Conservation (phyloP, 75 land plant species). For the Cupressus sempervirens region DNA sequence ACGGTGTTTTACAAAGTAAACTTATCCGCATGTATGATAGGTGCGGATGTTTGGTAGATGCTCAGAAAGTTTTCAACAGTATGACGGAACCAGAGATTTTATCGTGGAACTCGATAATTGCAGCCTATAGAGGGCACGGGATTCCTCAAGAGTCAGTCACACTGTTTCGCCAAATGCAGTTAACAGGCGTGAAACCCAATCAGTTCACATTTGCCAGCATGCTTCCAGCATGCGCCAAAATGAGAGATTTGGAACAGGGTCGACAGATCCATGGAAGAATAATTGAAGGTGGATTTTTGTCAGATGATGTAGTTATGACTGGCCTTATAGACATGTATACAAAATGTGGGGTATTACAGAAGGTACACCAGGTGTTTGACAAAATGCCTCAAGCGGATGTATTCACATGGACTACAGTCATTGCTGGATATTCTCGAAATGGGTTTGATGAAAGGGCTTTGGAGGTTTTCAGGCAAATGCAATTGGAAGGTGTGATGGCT, state of each 20-base stretch:
- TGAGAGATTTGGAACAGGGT: conserved; percentile 43
- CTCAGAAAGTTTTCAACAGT: conserved; percentile 17
- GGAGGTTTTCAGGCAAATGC: conserved; percentile 36
- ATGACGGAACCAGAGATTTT: conserved; percentile 29
- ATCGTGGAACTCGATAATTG: conserved; percentile 58
- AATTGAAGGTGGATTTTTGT: conserved; percentile 33
- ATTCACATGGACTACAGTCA: conserved; percentile 64
- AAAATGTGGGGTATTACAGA: conserved; percentile 56
- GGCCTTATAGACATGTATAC: conserved; percentile 68
- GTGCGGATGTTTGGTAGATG: conserved; percentile 15
- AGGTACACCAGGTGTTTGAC: conserved; percentile 34
- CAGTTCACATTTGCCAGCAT: conserved; percentile 54
- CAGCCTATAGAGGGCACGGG: conserved; percentile 38
- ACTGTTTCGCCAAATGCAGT: conserved; percentile 38
- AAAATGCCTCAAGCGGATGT: conserved; percentile 36
- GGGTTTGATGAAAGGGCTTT: conserved; percentile 54
- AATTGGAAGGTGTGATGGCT: conserved; percentile 41
- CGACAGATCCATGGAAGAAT: conserved; percentile 51
- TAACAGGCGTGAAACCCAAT: conserved; percentile 39
- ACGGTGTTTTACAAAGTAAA: conserved; percentile 6
- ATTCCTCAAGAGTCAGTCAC: conserved; percentile 41
- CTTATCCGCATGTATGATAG: conserved; percentile 11
- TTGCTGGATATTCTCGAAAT: conserved; percentile 49
- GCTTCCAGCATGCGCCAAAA: conserved; percentile 49
- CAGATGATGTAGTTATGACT: conserved; percentile 39